Evolutionary conservation across 1,139 yeast genomes (phyloP).

Genomic region (Meyerozyma athensensis): DNA sequence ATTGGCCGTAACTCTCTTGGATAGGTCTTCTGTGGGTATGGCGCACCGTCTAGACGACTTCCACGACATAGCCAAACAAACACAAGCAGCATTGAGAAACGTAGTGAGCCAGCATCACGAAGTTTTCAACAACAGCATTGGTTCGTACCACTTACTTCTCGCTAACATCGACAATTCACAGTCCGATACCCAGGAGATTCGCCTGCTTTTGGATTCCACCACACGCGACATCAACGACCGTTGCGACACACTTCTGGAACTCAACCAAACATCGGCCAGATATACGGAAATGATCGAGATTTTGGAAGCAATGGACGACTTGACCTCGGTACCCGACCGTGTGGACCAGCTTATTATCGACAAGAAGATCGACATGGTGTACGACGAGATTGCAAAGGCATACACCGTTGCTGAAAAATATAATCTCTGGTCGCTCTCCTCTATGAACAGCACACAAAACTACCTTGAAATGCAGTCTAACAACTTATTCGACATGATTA

Average conservation of each 20-base stretch:
- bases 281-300: constrained; percentile 69
- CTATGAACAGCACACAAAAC: constrained; percentile 51
- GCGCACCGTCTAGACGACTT: constrained; percentile 68
- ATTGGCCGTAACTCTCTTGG: constrained; percentile 73
- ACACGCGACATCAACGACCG: constrained; percentile 50
- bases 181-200: constrained; percentile 45
- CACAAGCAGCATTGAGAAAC: constrained; percentile 53
- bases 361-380: constrained; percentile 68
- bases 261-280: constrained; percentile 58
- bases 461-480: constrained; percentile 62
- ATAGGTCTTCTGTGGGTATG: constrained; percentile 82
- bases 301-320: constrained; percentile 61
- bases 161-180: constrained; percentile 56
- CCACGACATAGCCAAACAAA: constrained; percentile 45
- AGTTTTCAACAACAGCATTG: constrained; percentile 67
- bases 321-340: constrained; percentile 55
- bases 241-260: constrained; percentile 54
- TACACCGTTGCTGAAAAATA: constrained; percentile 53
- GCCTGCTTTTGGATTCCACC: constrained; percentile 47
- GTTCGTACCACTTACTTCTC: constrained; percentile 29
- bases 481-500: constrained; percentile 61
- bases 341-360: constrained; percentile 64
- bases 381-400: constrained; percentile 55
- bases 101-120: constrained; percentile 85
- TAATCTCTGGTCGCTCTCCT: constrained; percentile 58